Conservation (phyloP, 768 basidiomycete genomes). For the Amanita phalloides region DNA sequence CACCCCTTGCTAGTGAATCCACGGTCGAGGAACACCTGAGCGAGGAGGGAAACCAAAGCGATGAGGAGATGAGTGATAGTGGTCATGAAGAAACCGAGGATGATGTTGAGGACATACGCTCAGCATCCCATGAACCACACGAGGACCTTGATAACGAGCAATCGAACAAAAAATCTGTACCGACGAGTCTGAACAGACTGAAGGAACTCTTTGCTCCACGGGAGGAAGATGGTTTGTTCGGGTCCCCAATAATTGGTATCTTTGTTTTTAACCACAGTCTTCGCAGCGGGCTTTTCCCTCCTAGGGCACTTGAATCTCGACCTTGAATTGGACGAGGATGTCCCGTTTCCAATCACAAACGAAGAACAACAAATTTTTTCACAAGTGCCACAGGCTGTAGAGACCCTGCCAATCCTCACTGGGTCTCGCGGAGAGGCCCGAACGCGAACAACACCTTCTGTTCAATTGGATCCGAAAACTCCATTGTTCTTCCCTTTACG, state of each 20-base stretch:
- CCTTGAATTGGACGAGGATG: slow-evolving; percentile 54
- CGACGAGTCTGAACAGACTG: slow-evolving; percentile 25
- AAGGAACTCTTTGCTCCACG: slow-evolving; percentile 69
- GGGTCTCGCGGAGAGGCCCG: neutral
- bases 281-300: slow-evolving; percentile 60
- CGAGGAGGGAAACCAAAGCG: slow-evolving; percentile 8
- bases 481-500: slow-evolving; percentile 55
- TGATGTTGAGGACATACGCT: slow-evolving; percentile 5
- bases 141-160: slow-evolving; percentile 1
- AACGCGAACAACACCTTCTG: slow-evolving; percentile 8
- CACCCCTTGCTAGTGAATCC: slow-evolving; percentile 3
- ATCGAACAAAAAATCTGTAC: neutral
- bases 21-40: slow-evolving; percentile 10
- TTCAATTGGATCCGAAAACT: slow-evolving; percentile 39
- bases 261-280: neutral
- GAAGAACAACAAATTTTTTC: slow-evolving; percentile 12
- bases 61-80: slow-evolving; percentile 7
- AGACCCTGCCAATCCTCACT: slow-evolving; percentile 3
- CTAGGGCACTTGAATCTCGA: slow-evolving; percentile 67
- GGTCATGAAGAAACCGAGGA: slow-evolving; percentile 7
- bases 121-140: neutral
- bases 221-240: slow-evolving; percentile 47
- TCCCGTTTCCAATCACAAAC: slow-evolving; percentile 18
- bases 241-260: neutral
- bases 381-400: slow-evolving; percentile 7